Percentiles rank a stretch among this genome's conserved stretches.
These are phyloP conservation scores for Diaporthe vexans DNA, from an alignment of 2,329 filamentous ascomycete genomes.

Conservation along the genomic window DNA sequence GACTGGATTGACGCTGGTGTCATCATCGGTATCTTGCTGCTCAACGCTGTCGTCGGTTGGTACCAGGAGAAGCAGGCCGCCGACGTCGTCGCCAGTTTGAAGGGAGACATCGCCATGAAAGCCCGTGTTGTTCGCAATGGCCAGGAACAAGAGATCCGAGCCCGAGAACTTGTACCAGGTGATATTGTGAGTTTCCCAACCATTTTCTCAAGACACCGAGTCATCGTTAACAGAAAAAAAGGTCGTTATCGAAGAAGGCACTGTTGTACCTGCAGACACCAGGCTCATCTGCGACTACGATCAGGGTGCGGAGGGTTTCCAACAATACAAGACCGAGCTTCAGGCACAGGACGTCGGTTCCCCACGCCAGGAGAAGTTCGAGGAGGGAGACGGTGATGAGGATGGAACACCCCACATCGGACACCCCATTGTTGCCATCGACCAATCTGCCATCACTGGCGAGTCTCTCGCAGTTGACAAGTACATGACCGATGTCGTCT, in stretches of 20 bases:
- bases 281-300: conserved; percentile 80
- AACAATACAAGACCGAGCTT: conserved; percentile 51
- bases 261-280: conserved; percentile 76
- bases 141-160: conserved; percentile 75
- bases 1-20: conserved; percentile 83
- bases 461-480: conserved; percentile 85
- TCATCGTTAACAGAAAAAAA: neutral
- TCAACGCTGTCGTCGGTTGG: conserved; percentile 82
- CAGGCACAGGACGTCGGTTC: conserved; percentile 74
- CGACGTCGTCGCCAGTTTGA: conserved; percentile 78
- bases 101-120: conserved; percentile 83
- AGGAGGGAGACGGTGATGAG: conserved; percentile 63
- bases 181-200: conserved; percentile 66
- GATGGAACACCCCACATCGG: conserved; percentile 70
- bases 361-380: conserved; percentile 70
- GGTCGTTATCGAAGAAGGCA: conserved; percentile 76
- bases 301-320: conserved; percentile 71
- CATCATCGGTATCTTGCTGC: conserved; percentile 79
- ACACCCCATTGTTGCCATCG: conserved; percentile 72
- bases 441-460: conserved; percentile 75
- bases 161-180: conserved; percentile 79
- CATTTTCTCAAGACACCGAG: too few species aligned
- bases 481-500: conserved; percentile 82
- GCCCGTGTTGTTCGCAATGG: conserved; percentile 76
- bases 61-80: conserved; percentile 84